Evolutionary conservation across 169 alveolate genomes (phyloP), one percentile per base, ranked within the genome.

Genomic region (Plasmodium cynomolgi): DNA sequence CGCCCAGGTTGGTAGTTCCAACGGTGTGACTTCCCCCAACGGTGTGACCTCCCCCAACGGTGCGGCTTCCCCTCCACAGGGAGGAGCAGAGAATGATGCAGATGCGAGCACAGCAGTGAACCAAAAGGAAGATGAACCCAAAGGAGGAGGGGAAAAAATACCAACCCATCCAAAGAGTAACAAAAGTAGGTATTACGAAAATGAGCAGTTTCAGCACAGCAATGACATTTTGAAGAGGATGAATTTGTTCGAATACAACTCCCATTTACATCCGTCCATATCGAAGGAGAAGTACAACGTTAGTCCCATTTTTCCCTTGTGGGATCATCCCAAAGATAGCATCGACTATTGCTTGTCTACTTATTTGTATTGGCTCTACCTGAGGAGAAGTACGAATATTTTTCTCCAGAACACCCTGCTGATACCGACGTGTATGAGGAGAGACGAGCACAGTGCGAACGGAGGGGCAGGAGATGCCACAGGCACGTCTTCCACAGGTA

Each of bases 311-410:
- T 97, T 96, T 91, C 99, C 99, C 5, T 93, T 97, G 44, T 98
- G 99, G 99, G 96, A 93, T 73, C 84, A 95, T 4, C 96, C 98
- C 20, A 93, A 97, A 62, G 95, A 95, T 84, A 95, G 99, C 23
- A 97, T 96, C 37, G 99, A 98, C 92, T 98, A 97, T 93, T 97
- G 98, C 83, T 83, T 98, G 50, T 97, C 98, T 44, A 97, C 98
- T 6, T 98, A 98, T 94, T 93, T 98, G 86, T 96, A 93, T 81
- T 98, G 99, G 99, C 92, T 97, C 20, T 96, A 98, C 72, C 95
- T 98, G 84, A 96, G 97, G 81, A 95, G 97, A 17, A 97, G 97
- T 1, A 97, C 98, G 68, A 90, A 95, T 39, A 91, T 96, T n/a
- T 96, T 92, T 73, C 97, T 97, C 54, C 99, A 98, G 92, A 98